These are phyloP conservation scores for Puccinia polysora DNA, from an alignment of 1,284 basidiomycete genomes.

Conservation along the genomic window DNA sequence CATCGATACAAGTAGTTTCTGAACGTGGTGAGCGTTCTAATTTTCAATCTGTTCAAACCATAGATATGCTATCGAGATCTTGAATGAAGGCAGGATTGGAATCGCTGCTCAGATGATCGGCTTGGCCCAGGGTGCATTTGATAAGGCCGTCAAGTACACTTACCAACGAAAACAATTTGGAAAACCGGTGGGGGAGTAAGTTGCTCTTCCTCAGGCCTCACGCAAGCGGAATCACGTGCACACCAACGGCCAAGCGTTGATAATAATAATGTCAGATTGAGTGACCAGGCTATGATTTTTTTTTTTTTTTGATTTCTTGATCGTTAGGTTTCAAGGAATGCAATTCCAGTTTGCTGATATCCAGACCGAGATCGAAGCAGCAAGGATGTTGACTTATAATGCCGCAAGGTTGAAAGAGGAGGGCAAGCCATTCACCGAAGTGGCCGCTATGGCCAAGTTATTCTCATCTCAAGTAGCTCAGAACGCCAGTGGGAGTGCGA, in stretches of 20 bases:
- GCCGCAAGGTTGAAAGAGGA: slow-evolving; percentile 90
- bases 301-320: slow-evolving; percentile 17
- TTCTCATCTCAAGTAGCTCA: slow-evolving; percentile 84
- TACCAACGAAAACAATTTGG: slow-evolving; percentile 92
- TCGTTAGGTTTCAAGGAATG: slow-evolving; percentile 91
- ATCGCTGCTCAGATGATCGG: slow-evolving; percentile 82
- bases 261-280: not conserved
- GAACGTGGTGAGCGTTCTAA: too few species aligned
- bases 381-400: slow-evolving; percentile 91
- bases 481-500: slow-evolving; percentile 76
- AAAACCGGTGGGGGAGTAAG: slow-evolving; percentile 68
- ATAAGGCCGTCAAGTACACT: slow-evolving; percentile 85
- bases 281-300: not conserved
- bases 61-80: slow-evolving; percentile 77
- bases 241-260: not conserved
- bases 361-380: slow-evolving; percentile 66
- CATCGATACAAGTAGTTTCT: slow-evolving; percentile 24
- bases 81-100: slow-evolving; percentile 96
- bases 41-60: too few species aligned
- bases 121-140: slow-evolving; percentile 92
- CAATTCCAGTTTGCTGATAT: slow-evolving; percentile 82
- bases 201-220: too few species aligned
- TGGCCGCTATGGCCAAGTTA: slow-evolving; percentile 89
- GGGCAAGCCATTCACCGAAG: slow-evolving; percentile 83
- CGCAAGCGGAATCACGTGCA: too few species aligned